phyloP scores from a whole-genome alignment of 176 grass and related monocot species.

The Aegilops longissima region DNA sequence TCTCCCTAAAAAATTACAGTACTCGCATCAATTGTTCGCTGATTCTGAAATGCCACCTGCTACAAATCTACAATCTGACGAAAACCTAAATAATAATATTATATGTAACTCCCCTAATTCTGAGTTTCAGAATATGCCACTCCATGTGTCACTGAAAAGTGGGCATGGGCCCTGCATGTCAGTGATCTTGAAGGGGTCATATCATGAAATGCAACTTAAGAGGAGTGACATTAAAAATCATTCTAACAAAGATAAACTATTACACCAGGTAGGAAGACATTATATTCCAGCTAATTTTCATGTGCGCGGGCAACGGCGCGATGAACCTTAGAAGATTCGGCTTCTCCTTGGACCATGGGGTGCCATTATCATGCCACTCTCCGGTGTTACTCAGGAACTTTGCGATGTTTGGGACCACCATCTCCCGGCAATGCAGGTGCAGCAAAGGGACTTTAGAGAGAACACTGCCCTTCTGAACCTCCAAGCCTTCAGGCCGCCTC shows the following conservation, averaged over 20 bases:
- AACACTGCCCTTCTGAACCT: constrained; percentile 80
- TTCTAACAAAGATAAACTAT: background rate
- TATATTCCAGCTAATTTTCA: constrained; percentile 92
- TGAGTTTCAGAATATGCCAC: background rate
- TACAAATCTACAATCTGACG: background rate
- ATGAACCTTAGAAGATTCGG: constrained; percentile 62
- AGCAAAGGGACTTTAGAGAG: constrained; percentile 79
- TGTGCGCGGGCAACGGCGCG: constrained; percentile 57
- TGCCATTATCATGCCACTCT: constrained; percentile 48
- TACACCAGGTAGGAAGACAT: constrained; percentile 80
- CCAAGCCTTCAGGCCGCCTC: constrained; percentile 64
- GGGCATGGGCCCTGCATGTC: too few species aligned
- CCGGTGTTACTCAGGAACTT: constrained; percentile 61
- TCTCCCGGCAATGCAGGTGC: constrained; percentile 88
- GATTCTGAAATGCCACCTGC: background rate
- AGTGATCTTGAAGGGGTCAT: background rate
- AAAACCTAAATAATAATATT: background rate
- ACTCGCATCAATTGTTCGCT: background rate
- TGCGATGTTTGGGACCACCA: constrained; percentile 76
- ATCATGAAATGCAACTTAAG: background rate
- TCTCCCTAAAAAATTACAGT: background rate
- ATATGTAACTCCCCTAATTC: background rate
- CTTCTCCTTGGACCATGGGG: constrained; percentile 52
- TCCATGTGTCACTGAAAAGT: background rate
- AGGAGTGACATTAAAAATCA: background rate